A percentile compares a stretch with the other conserved stretches of the same genome.
phyloP scores from a whole-genome alignment of 768 basidiomycete species.

The Termitomyces sp. region DNA sequence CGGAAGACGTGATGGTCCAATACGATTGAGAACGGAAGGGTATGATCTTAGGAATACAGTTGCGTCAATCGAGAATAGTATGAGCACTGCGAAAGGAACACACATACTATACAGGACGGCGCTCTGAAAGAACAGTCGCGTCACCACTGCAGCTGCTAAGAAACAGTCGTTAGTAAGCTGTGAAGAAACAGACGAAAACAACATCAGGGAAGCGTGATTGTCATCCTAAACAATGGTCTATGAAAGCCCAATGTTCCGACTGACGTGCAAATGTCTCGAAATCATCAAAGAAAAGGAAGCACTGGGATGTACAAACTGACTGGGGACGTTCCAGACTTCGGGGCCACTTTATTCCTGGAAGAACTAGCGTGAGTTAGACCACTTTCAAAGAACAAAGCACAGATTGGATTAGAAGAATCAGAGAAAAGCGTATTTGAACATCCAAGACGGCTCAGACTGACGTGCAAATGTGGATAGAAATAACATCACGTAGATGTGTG shows the following conservation, averaged over 20 bases:
- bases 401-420: slow-evolving; percentile 14
- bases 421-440: slow-evolving; percentile 19
- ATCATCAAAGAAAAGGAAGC: slow-evolving; percentile 36
- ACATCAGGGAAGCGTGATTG: slow-evolving; percentile 43
- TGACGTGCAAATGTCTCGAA: slow-evolving; percentile 62
- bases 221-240: slow-evolving; percentile 35
- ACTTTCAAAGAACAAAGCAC: background rate
- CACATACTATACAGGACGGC: background rate
- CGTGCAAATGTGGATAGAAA: slow-evolving; percentile 38
- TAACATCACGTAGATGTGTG: slow-evolving; percentile 10
- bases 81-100: background rate
- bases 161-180: slow-evolving; percentile 7
- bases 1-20: background rate
- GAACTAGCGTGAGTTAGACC: background rate
- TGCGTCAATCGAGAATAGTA: background rate
- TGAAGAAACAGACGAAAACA: background rate
- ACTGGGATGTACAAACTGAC: background rate
- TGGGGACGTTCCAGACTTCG: background rate
- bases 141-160: background rate
- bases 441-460: slow-evolving; percentile 38
- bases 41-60: slow-evolving; percentile 5
- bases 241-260: slow-evolving; percentile 40
- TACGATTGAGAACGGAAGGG: background rate
- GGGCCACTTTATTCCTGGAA: background rate
- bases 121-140: background rate